These are phyloP conservation scores for Yamadazyma friedrichii DNA, from an alignment of 1,139 yeast species.

Conservation along the genomic window DNA sequence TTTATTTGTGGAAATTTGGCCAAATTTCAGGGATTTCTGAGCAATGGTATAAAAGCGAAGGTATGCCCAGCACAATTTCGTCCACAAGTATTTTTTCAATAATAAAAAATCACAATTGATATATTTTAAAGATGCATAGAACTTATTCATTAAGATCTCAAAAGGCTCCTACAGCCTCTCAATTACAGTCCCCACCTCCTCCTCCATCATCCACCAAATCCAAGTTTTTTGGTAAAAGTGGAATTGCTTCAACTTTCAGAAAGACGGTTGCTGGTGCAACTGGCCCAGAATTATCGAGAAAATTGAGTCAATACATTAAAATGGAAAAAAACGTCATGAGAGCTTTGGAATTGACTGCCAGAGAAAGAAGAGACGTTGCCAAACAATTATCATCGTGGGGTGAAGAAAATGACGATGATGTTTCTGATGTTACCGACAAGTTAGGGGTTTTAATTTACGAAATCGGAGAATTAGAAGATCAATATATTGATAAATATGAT, in stretches of 20 bases:
- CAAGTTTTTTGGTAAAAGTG: conserved; percentile 88
- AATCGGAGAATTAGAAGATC: conserved; percentile 97
- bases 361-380: conserved; percentile 96
- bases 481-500: conserved; percentile 95
- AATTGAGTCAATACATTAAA: conserved; percentile 85
- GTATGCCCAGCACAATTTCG: neutral
- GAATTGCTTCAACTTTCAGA: conserved; percentile 78
- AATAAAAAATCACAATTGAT: neutral
- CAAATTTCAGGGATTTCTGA: conserved; percentile 3
- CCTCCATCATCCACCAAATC: conserved; percentile 82
- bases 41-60: conserved; percentile 5
- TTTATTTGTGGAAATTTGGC: neutral
- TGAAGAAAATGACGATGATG: conserved; percentile 96
- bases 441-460: conserved; percentile 94
- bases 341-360: conserved; percentile 87
- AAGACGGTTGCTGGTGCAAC: conserved; percentile 88
- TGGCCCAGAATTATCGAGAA: conserved; percentile 93
- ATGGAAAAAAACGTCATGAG: conserved; percentile 96
- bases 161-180: conserved; percentile 97
- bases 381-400: conserved; percentile 97
- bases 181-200: conserved; percentile 92
- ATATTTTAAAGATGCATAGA: conserved; percentile 78
- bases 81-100: neutral
- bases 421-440: conserved; percentile 94
- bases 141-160: conserved; percentile 93